These are phyloP conservation scores for Acacia concinna DNA, from an alignment of 331 rosid genomes.

Conservation along the genomic window DNA sequence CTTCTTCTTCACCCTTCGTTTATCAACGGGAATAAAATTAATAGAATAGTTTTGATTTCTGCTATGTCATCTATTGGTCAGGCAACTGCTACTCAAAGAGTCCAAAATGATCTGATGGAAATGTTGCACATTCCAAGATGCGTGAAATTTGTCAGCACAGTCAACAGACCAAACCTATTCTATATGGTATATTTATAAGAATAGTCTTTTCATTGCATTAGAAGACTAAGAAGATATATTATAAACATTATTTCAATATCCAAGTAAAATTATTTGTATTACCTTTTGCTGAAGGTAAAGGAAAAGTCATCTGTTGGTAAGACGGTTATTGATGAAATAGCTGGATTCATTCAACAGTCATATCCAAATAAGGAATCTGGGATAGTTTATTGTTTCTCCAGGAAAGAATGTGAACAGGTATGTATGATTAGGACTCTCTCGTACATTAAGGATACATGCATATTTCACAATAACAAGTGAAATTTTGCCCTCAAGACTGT, in stretches of 20 bases:
- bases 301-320: slow-evolving; percentile 86
- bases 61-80: slow-evolving; percentile 30
- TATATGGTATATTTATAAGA: slow-evolving; percentile 59
- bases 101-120: slow-evolving; percentile 86
- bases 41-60: slow-evolving; percentile 22
- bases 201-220: not conserved
- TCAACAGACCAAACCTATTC: slow-evolving; percentile 88
- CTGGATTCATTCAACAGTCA: slow-evolving; percentile 67
- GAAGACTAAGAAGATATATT: not conserved
- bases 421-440: slow-evolving; percentile 25
- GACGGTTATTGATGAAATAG: slow-evolving; percentile 80
- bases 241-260: slow-evolving; percentile 17
- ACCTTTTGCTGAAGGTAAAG: slow-evolving; percentile 59
- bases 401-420: slow-evolving; percentile 98
- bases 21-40: slow-evolving; percentile 3
- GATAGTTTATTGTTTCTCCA: slow-evolving; percentile 92
- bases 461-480: slow-evolving; percentile 24
- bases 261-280: slow-evolving; percentile 11
- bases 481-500: slow-evolving; percentile 1
- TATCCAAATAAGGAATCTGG: slow-evolving; percentile 84
- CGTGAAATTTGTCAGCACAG: slow-evolving; percentile 92
- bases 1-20: slow-evolving; percentile 21
- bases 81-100: slow-evolving; percentile 99
- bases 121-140: slow-evolving; percentile 89
- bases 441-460: slow-evolving; percentile 15